Percentiles rank a stretch among this genome's conserved stretches.
phyloP scores from a whole-genome alignment of 345 rosid species.

The Citropsis articulata region DNA sequence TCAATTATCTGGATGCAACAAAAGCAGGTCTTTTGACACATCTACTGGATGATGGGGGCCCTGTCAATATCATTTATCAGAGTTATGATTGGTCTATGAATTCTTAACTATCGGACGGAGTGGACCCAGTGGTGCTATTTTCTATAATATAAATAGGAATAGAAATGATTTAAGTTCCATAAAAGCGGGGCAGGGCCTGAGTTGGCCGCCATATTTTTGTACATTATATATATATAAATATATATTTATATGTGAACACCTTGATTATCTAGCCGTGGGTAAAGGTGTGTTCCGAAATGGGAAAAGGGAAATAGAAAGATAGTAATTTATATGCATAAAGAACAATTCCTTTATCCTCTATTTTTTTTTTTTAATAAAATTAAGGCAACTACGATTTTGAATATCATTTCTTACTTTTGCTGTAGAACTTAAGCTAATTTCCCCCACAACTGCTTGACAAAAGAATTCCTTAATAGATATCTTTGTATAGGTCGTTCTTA shows the following conservation, averaged over 20 bases:
- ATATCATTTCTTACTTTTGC: too few relatives aligned
- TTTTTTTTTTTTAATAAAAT: too few relatives aligned
- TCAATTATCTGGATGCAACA: constrained; percentile 65
- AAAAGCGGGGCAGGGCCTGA: background rate
- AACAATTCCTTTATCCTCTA: too few relatives aligned
- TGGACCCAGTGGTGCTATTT: background rate
- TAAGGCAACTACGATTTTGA: too few relatives aligned
- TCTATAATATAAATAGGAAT: background rate
- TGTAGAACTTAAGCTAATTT: too few relatives aligned
- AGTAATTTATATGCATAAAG: too few relatives aligned
- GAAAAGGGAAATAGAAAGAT: too few relatives aligned
- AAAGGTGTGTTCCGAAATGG: background rate
- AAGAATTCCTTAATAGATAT: too few relatives aligned
- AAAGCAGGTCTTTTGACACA: constrained; percentile 72
- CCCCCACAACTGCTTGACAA: too few relatives aligned
- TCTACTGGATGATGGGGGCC: constrained; percentile 66
- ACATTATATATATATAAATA: background rate
- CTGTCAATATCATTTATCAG: constrained; percentile 58
- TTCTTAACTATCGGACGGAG: constrained; percentile 13
- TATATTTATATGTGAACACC: background rate
- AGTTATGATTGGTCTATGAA: constrained; percentile 80
- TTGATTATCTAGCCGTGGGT: background rate
- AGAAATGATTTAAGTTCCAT: background rate
- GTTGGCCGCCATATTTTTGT: background rate
- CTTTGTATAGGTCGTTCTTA: too few relatives aligned